A percentile compares a stretch with the other conserved stretches of the same genome.
phyloP scores from a whole-genome alignment of 495 filamentous ascomycete genomes.

The Aspergillus campestris region DNA sequence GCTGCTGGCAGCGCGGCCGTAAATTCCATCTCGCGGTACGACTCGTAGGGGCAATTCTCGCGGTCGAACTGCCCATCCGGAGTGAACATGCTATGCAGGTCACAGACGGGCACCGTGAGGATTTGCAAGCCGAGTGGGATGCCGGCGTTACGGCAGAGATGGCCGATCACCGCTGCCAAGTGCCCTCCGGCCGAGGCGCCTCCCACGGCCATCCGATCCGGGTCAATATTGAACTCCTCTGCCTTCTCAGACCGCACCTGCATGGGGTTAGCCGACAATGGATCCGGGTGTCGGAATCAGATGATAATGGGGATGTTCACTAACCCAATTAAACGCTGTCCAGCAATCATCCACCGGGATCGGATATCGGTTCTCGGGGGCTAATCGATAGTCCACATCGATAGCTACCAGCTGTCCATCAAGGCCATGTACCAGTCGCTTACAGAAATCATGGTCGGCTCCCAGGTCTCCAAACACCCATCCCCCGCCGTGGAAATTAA shows the following conservation, averaged over 20 bases:
- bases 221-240: conserved; percentile 25
- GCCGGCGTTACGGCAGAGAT: conserved; percentile 27
- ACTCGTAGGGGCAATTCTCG: conserved; percentile 27
- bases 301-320: not conserved
- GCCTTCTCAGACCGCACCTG: conserved; percentile 27
- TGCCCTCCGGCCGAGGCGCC: conserved; percentile 33
- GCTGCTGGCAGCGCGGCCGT: conserved; percentile 24
- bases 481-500: conserved; percentile 34
- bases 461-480: conserved; percentile 32
- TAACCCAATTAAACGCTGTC: conserved; percentile 35
- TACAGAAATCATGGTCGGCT: conserved; percentile 30
- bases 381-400: conserved; percentile 32
- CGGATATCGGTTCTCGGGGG: conserved; percentile 29
- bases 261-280: not conserved
- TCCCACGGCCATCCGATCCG: conserved; percentile 22
- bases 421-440: conserved; percentile 25
- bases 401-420: conserved; percentile 31
- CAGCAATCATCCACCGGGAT: conserved; percentile 30
- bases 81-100: conserved; percentile 27
- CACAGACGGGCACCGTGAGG: conserved; percentile 29
- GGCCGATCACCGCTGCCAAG: conserved; percentile 27
- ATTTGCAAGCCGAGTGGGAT: conserved; percentile 29
- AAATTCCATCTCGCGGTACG: conserved; percentile 35
- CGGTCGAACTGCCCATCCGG: conserved; percentile 28
- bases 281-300: not conserved